A percentile compares a stretch with the other conserved stretches of the same genome.
These are phyloP conservation scores for Apiospora sp. DNA, from an alignment of 2,329 filamentous ascomycete species.

Conservation along the genomic window DNA sequence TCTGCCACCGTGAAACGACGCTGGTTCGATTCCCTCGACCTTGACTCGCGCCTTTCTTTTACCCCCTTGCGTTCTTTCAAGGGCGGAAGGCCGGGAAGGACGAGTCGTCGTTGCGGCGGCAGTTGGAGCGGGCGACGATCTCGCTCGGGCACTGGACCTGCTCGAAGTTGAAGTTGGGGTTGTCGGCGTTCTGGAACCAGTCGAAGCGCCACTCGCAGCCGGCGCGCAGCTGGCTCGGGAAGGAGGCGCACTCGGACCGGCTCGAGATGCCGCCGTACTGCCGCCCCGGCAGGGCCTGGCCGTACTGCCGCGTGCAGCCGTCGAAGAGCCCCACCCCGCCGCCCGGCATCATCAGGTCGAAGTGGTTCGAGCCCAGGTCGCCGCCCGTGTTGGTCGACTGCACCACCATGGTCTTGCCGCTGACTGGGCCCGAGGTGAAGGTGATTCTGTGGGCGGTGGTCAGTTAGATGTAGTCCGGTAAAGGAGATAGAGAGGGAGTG, in stretches of 20 bases:
- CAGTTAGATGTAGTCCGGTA: neutral
- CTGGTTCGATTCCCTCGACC: neutral
- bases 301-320: constrained; percentile 52
- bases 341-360: constrained; percentile 57
- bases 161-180: constrained; percentile 54
- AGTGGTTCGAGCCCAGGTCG: constrained; percentile 59
- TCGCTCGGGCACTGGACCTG: constrained; percentile 56
- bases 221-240: constrained; percentile 51
- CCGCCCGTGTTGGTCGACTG: constrained; percentile 65
- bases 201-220: constrained; percentile 63
- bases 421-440: constrained; percentile 51
- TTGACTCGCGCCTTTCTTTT: too few relatives aligned
- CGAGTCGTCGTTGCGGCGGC: constrained; percentile 38
- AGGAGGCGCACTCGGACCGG: constrained; percentile 50
- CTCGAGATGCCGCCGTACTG: constrained; percentile 56
- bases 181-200: constrained; percentile 59
- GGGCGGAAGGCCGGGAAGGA: constrained; percentile 26
- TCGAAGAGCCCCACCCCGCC: constrained; percentile 59
- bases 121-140: constrained; percentile 53
- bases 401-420: constrained; percentile 64
- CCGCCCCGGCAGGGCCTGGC: constrained; percentile 47
- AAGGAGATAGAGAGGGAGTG: too few relatives aligned
- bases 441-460: constrained; percentile 32
- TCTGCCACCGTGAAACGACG: neutral
- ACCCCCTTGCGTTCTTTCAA: neutral